Evolutionary conservation across 176 grass and related monocot species (phyloP).

Genomic region (Ampelocalamus luodianensis): DNA sequence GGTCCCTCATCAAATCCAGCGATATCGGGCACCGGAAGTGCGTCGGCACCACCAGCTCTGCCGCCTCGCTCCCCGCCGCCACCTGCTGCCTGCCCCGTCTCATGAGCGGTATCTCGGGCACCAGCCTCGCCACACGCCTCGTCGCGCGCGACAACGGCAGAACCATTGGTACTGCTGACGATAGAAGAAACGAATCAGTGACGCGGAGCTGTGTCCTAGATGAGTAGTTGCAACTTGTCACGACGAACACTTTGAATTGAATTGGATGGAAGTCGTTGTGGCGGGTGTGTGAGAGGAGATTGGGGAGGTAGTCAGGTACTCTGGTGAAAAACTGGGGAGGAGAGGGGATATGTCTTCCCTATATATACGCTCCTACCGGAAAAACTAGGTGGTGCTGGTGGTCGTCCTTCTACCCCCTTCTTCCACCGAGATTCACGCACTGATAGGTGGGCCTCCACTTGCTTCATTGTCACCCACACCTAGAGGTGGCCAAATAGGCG

Average conservation of each 20-base stretch:
- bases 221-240: background rate
- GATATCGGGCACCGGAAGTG: conserved; percentile 92
- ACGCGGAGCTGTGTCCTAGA: background rate
- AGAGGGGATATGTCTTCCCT: background rate
- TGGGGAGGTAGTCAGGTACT: background rate
- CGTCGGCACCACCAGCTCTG: conserved; percentile 48
- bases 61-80: background rate
- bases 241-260: background rate
- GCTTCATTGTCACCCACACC: too few species aligned
- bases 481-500: too few species aligned
- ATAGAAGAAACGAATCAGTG: conserved; percentile 16
- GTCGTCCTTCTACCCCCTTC: too few species aligned
- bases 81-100: background rate
- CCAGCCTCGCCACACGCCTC: conserved; percentile 16
- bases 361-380: too few species aligned
- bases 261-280: background rate
- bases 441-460: too few species aligned
- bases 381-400: too few species aligned
- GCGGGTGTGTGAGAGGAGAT: background rate
- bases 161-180: conserved; percentile 18
- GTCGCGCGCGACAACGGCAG: conserved; percentile 40
- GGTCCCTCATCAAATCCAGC: conserved; percentile 82
- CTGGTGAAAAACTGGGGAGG: background rate
- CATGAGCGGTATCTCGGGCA: conserved; percentile 44
- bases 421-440: too few species aligned